phyloP scores from a whole-genome alignment of 2,329 filamentous ascomycete species.

The Talaromyces sp. region DNA sequence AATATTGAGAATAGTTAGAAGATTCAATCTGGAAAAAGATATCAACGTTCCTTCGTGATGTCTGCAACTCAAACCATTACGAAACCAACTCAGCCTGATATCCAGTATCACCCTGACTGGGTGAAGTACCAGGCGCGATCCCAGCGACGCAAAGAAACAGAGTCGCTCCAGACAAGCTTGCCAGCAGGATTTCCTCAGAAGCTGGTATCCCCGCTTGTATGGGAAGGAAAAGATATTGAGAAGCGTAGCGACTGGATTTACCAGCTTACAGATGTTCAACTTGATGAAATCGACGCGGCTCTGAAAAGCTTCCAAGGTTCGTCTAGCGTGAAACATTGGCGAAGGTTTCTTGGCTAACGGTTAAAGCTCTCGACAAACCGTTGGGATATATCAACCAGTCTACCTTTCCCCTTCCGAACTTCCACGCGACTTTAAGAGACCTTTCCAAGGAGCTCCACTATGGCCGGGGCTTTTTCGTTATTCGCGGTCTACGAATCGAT shows the following conservation, averaged over 20 bases:
- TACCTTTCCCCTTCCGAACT: slow-evolving; percentile 46
- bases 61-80: slow-evolving; percentile 19
- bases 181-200: slow-evolving; percentile 47
- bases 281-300: slow-evolving; percentile 49
- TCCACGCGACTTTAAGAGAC: slow-evolving; percentile 34
- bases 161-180: slow-evolving; percentile 25
- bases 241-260: slow-evolving; percentile 41
- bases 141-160: slow-evolving; percentile 20
- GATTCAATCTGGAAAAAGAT: background rate
- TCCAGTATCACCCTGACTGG: slow-evolving; percentile 27
- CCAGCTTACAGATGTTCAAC: slow-evolving; percentile 30
- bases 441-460: slow-evolving; percentile 41
- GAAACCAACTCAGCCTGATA: slow-evolving; percentile 21
- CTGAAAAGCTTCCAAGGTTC: slow-evolving; percentile 47
- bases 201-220: slow-evolving; percentile 49
- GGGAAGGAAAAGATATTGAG: slow-evolving; percentile 48
- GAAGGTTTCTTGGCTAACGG: slow-evolving; percentile 7
- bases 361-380: slow-evolving; percentile 33
- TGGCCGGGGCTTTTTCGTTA: slow-evolving; percentile 50
- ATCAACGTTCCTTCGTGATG: slow-evolving; percentile 11
- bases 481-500: slow-evolving; percentile 46
- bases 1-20: background rate
- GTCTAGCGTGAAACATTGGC: background rate
- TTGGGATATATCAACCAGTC: slow-evolving; percentile 46
- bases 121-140: slow-evolving; percentile 24